These are phyloP conservation scores for Colletotrichum echinochloae DNA, from an alignment of 2,329 filamentous ascomycete genomes.

Conservation along the genomic window DNA sequence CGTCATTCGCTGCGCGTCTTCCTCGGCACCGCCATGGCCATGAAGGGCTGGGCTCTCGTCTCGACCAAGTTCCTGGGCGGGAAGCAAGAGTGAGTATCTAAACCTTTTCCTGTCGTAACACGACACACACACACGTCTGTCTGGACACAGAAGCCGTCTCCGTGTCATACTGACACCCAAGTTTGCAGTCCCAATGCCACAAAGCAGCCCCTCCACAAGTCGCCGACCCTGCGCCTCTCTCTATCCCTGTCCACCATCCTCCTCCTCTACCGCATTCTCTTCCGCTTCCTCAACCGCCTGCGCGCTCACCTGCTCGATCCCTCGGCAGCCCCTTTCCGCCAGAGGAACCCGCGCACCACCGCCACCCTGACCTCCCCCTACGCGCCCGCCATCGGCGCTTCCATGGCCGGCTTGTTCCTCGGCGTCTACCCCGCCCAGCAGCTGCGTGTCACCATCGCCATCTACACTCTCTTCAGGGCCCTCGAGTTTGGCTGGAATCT, in stretches of 20 bases:
- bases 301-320: slow-evolving; percentile 82
- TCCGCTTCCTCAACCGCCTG: slow-evolving; percentile 87
- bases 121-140: too few relatives aligned
- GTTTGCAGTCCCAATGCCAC: slow-evolving; percentile 48
- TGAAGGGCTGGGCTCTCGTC: slow-evolving; percentile 69
- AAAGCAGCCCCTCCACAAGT: slow-evolving; percentile 70
- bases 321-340: slow-evolving; percentile 83
- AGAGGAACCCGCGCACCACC: slow-evolving; percentile 83
- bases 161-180: background rate
- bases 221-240: slow-evolving; percentile 80
- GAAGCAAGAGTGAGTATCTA: slow-evolving; percentile 56
- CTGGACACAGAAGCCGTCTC: background rate
- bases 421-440: slow-evolving; percentile 76
- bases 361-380: slow-evolving; percentile 82
- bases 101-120: too few relatives aligned
- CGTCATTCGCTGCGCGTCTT: slow-evolving; percentile 80
- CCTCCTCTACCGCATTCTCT: slow-evolving; percentile 87
- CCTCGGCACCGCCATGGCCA: slow-evolving; percentile 68
- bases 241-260: slow-evolving; percentile 87
- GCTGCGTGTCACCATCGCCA: slow-evolving; percentile 81
- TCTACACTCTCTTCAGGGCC: slow-evolving; percentile 84
- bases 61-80: slow-evolving; percentile 63
- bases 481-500: slow-evolving; percentile 90
- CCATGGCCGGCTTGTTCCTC: slow-evolving; percentile 84
- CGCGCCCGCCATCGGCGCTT: slow-evolving; percentile 91